Evolutionary conservation across 371 early-diverging fungal species (phyloP).

Genomic region (Mortierella sp.): DNA sequence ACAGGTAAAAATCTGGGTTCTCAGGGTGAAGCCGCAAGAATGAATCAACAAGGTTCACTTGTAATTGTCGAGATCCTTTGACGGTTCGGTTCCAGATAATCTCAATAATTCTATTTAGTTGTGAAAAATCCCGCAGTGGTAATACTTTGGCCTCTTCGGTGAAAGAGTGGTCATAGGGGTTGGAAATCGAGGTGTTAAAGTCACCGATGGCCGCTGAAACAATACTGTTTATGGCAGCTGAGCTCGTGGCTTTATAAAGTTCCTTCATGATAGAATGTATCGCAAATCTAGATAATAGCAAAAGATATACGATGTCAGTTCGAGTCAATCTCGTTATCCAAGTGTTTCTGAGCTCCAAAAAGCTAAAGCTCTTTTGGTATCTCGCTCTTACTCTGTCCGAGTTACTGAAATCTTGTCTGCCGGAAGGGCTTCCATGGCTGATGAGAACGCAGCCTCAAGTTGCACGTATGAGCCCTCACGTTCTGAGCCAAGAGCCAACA

Average conservation of each 20-base stretch:
- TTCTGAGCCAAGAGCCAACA: constrained; percentile 27
- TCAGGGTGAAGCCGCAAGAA: constrained; percentile 28
- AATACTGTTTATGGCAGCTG: not conserved
- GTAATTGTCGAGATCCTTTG: constrained; percentile 9
- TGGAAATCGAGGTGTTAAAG: constrained; percentile 12
- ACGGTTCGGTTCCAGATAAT: constrained; percentile 14
- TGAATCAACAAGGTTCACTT: constrained; percentile 20
- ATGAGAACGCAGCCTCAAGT: constrained; percentile 17
- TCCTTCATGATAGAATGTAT: constrained; percentile 32
- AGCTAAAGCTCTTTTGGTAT: not conserved
- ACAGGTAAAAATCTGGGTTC: constrained; percentile 32
- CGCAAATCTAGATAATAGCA: constrained; percentile 16
- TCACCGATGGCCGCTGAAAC: constrained; percentile 5
- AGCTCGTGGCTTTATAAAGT: constrained; percentile 2
- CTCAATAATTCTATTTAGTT: constrained; percentile 33
- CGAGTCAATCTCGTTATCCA: not conserved
- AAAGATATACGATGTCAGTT: not conserved
- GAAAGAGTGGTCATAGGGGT: constrained; percentile 34
- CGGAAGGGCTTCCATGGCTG: constrained; percentile 15
- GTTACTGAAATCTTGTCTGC: constrained; percentile 2
- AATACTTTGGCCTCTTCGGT: constrained; percentile 1
- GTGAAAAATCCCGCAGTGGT: constrained; percentile 19
- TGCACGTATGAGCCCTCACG: constrained; percentile 2
- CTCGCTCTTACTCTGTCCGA: constrained; percentile 28
- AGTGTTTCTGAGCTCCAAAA: not conserved